Percentiles rank a stretch among this genome's conserved stretches.
Evolutionary conservation across 257 asterid species (phyloP).

Genomic region (Anisodus acutangulus): DNA sequence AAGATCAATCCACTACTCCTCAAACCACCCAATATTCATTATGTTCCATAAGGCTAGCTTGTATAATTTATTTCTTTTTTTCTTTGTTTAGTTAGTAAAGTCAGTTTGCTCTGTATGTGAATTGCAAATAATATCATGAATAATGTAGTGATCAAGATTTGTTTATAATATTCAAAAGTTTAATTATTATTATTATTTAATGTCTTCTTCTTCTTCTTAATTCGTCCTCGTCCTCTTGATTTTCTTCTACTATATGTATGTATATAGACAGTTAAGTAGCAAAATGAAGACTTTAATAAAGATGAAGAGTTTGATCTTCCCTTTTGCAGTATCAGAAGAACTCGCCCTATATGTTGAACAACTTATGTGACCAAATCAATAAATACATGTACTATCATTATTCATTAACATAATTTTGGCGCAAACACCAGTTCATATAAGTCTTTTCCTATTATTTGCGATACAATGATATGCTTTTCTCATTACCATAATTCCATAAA

Average conservation of each 20-base stretch:
- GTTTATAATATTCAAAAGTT: conserved; percentile 18
- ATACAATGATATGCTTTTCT: neutral
- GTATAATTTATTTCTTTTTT: conserved; percentile 32
- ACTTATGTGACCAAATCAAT: neutral
- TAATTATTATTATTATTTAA: neutral
- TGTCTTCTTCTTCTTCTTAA: neutral
- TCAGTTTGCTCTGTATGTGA: conserved; percentile 28
- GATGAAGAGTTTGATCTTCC: neutral
- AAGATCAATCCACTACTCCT: neutral
- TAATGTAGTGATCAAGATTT: conserved; percentile 41
- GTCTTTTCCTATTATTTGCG: neutral
- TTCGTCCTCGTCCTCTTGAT: neutral
- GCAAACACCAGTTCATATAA: too few species aligned
- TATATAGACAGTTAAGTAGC: neutral
- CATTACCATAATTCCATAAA: neutral
- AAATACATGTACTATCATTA: neutral
- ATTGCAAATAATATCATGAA: conserved; percentile 35
- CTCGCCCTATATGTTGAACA: neutral
- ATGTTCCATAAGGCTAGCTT: conserved; percentile 28
- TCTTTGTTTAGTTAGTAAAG: conserved; percentile 22
- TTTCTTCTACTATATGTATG: neutral
- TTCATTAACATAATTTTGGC: too few species aligned
- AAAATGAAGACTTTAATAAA: neutral
- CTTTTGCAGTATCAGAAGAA: neutral
- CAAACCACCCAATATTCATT: neutral